Percentiles rank a stretch among this genome's conserved stretches.
phyloP scores from a whole-genome alignment of 768 basidiomycete genomes.

The Serendipita sp. region DNA sequence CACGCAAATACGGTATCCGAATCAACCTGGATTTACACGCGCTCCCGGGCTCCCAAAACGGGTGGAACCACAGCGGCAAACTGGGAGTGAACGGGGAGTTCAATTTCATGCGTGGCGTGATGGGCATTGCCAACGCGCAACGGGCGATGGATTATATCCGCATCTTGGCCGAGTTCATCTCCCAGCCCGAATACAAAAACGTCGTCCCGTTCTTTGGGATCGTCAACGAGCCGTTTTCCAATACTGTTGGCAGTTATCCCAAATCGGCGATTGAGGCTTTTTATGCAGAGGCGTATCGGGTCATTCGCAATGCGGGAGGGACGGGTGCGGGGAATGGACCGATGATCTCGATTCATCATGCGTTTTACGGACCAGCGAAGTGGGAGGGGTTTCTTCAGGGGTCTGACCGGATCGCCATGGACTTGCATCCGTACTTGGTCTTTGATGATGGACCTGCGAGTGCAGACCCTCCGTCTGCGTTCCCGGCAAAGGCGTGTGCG shows the following conservation, averaged over 20 bases:
- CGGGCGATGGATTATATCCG: conserved; percentile 64
- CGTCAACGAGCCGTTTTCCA: conserved; percentile 10
- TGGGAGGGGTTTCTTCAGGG: conserved; percentile 42
- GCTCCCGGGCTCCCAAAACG: conserved; percentile 68
- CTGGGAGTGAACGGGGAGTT: conserved; percentile 27
- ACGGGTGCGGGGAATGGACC: conserved; percentile 47
- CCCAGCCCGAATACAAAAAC: conserved; percentile 35
- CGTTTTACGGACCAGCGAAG: conserved; percentile 34
- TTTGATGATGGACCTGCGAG: conserved; percentile 33
- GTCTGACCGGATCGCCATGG: conserved; percentile 43
- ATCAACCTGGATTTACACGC: conserved; percentile 69
- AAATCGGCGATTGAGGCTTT: conserved; percentile 9
- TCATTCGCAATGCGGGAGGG: conserved; percentile 60
- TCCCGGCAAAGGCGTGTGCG: conserved; percentile 18
- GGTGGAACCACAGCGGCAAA: conserved; percentile 40
- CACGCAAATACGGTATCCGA: conserved; percentile 74
- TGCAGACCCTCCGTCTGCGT: conserved; percentile 20
- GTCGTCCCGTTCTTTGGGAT: conserved; percentile 10
- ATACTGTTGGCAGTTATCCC: conserved; percentile 2
- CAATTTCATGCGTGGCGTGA: conserved; percentile 52
- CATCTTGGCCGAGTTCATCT: conserved; percentile 63
- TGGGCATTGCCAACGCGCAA: conserved; percentile 79
- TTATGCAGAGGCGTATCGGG: conserved; percentile 29
- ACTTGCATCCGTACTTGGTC: conserved; percentile 55
- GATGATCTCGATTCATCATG: conserved; percentile 48